A percentile compares a stretch with the other conserved stretches of the same genome.
phyloP scores from a whole-genome alignment of 2,329 filamentous ascomycete species.

The Aureobasidium lini region DNA sequence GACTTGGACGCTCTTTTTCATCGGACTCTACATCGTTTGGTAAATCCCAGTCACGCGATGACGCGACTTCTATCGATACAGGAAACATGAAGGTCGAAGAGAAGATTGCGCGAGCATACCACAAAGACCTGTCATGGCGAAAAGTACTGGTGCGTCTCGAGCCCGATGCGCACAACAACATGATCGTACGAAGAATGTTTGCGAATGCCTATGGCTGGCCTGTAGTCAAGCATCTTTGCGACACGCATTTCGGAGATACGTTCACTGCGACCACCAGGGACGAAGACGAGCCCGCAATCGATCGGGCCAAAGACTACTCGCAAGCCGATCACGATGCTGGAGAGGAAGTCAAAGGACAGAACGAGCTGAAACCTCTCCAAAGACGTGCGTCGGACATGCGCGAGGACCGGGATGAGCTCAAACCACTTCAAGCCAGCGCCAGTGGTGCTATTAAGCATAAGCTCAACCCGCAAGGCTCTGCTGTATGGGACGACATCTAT shows the following conservation, averaged over 20 bases:
- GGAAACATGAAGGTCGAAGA: conserved; percentile 86
- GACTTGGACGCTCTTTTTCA: conserved; percentile 30
- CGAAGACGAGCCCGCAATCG: conserved; percentile 56
- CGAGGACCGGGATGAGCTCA: conserved; percentile 36
- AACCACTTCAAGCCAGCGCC: conserved; percentile 29
- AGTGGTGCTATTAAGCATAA: conserved; percentile 20
- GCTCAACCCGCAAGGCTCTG: conserved; percentile 32
- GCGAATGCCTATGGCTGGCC: conserved; percentile 97
- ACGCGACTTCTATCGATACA: conserved; percentile 41
- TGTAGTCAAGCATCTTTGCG: conserved; percentile 87
- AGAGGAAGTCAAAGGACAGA: conserved; percentile 51
- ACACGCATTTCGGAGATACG: conserved; percentile 84
- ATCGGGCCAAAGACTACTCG: conserved; percentile 55
- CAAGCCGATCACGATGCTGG: conserved; percentile 43
- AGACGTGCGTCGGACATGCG: conserved; percentile 41
- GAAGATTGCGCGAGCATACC: conserved; percentile 94
- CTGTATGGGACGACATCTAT: conserved; percentile 42
- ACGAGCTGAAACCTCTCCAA: conserved; percentile 29
- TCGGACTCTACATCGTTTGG: conserved; percentile 27
- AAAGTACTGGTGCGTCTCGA: conserved; percentile 94
- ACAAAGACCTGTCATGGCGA: conserved; percentile 84
- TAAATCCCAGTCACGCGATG: conserved; percentile 3
- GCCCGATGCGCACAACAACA: conserved; percentile 97
- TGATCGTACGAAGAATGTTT: conserved; percentile 93
- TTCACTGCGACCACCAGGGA: conserved; percentile 58